phyloP scores from a whole-genome alignment of 495 filamentous ascomycete genomes.

The Viridothelium virens region DNA sequence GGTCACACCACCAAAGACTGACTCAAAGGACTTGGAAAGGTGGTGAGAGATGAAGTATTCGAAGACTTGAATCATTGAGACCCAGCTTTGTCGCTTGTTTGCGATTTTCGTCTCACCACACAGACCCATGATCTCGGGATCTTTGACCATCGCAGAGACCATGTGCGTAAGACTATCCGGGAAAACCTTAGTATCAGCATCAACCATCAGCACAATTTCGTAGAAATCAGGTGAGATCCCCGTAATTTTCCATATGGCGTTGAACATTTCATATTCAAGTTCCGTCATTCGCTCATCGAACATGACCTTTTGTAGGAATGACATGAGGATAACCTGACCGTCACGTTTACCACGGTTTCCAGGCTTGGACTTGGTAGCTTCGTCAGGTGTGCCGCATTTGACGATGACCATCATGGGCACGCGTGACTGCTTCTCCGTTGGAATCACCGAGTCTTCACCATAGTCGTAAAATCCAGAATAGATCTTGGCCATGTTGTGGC shows the following conservation, averaged over 20 bases:
- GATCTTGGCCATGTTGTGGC: conserved; percentile 99
- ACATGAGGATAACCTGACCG: conserved; percentile 98
- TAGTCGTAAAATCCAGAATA: conserved; percentile 98
- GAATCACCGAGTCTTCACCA: conserved; percentile 68
- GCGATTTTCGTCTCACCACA: conserved; percentile 99
- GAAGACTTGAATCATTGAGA: conserved; percentile 99
- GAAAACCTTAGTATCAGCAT: conserved; percentile 98
- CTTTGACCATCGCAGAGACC: conserved; percentile 98
- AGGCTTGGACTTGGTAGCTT: conserved; percentile 70
- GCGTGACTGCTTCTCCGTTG: conserved; percentile 82
- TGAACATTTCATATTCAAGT: conserved; percentile 99
- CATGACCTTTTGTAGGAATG: conserved; percentile 99
- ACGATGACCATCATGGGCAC: conserved; percentile 99
- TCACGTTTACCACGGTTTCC: conserved; percentile 98
- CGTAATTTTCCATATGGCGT: conserved; percentile 95
- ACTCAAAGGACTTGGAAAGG: conserved; percentile 93
- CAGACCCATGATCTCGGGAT: conserved; percentile 97
- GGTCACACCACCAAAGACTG: conserved; percentile 97
- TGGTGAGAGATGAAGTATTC: conserved; percentile 99
- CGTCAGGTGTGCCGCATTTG: conserved; percentile 89
- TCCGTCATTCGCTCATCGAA: conserved; percentile 99
- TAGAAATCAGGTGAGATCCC: conserved; percentile 97
- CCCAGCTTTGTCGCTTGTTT: conserved; percentile 92
- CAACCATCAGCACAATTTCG: conserved; percentile 95
- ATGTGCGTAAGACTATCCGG: conserved; percentile 97